Evolutionary conservation across 306 rosid genomes (phyloP), one percentile per base, ranked within the genome.

Genomic region (Acmispon strigosus): DNA sequence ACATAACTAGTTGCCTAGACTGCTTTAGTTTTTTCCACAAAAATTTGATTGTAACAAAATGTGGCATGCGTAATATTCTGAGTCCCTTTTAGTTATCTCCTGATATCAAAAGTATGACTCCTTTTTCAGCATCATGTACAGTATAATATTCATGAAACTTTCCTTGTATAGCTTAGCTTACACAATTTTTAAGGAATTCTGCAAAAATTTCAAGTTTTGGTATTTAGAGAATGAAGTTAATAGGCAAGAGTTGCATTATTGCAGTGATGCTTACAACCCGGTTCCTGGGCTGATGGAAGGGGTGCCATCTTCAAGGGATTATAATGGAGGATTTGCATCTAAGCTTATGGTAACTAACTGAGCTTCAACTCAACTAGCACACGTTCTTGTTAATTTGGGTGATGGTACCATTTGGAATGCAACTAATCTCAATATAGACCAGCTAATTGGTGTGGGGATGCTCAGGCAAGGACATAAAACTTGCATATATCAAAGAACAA

Each of bases 251-350:
- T 74, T 81, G 54, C 20, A 42, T 59, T 69, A 70, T 84, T 76
- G 61, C 87, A 93, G 98, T 77, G 97, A 91, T 71, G 74, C 87
- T 75, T 93, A 93, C 76, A 93, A 93, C 84, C 98, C 98, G 5
- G 98, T 90, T 76, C 98, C 97, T 62, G 96, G 98, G 24, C 74
- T 93, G 81, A 93, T 87, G 97, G 88, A 88, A 67, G 96, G 86
- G 29, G 94, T 89, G 70, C 98, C 98, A 63, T 90, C 98, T 29
- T 86, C 98, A 4, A 87, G 86, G 66, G 84, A 90, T 81, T 93
- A 93, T 78, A 76, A 66, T n/a, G 96, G 97, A 74, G 98, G 98
- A 45, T 94, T 94, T 51, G 89, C 97, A 34, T 87, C 97, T 37
- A 94, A 90, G 79, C 98, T 90, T 77, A 90, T 94, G 98, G 97